phyloP scores from a whole-genome alignment of 2,329 filamentous ascomycete species.

The Ascomycota sp. region DNA sequence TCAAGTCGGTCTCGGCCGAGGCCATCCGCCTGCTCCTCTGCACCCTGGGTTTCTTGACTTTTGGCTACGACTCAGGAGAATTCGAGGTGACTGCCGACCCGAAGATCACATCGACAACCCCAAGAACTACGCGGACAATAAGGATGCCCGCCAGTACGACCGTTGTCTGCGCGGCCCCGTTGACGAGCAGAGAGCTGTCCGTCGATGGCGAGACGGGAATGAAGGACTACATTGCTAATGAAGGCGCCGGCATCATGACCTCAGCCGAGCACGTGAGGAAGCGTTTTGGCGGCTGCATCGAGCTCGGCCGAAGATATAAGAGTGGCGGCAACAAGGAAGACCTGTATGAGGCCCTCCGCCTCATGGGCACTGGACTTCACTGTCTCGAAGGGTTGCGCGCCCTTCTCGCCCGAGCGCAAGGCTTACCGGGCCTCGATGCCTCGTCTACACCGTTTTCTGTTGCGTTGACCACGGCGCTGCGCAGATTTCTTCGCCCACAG shows the following conservation, averaged over 20 bases:
- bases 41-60: conserved; percentile 75
- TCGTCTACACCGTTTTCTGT: no score
- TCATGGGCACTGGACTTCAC: conserved; percentile 75
- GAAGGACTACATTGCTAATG: conserved; percentile 92
- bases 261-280: conserved; percentile 58
- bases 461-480: neutral
- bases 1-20: conserved; percentile 78
- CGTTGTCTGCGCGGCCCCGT: conserved; percentile 61
- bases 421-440: no score
- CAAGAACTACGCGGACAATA: conserved; percentile 73
- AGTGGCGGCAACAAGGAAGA: conserved; percentile 41
- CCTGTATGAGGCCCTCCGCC: conserved; percentile 66
- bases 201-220: conserved; percentile 58
- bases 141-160: conserved; percentile 70
- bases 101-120: conserved; percentile 63
- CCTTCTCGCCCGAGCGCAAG: no score
- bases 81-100: conserved; percentile 72
- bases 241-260: conserved; percentile 57
- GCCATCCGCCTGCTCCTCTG: conserved; percentile 79
- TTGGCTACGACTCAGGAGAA: conserved; percentile 66
- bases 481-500: conserved; percentile 78
- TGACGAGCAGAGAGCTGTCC: conserved; percentile 57
- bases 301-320: conserved; percentile 57
- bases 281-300: conserved; percentile 53
- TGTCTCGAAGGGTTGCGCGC: conserved; percentile 58